Conservation (phyloP, 768 basidiomycete species). For the Hygrocybe punicea region DNA sequence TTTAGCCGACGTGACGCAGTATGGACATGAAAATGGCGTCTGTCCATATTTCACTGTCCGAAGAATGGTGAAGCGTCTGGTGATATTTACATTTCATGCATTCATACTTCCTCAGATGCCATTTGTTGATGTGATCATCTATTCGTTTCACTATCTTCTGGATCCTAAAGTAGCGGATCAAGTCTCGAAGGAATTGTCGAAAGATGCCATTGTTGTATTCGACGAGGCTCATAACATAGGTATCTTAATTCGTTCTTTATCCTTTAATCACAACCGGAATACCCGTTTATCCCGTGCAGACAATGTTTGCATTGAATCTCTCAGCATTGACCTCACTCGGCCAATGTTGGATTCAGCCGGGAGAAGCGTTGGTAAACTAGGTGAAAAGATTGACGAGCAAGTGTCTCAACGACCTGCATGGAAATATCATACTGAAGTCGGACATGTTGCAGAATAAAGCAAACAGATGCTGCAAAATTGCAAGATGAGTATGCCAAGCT, state of each 20-base stretch:
- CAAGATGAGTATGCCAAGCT: conserved; percentile 96
- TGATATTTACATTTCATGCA: not conserved
- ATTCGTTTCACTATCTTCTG: conserved; percentile 97
- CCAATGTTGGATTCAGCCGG: conserved; percentile 96
- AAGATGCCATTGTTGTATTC: conserved; percentile 98
- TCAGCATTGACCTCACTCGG: conserved; percentile 94
- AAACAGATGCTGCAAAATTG: conserved; percentile 86
- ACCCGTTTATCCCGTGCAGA: conserved; percentile 51
- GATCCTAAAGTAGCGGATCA: conserved; percentile 99
- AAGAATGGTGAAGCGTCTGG: conserved; percentile 65
- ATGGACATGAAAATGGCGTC: conserved; percentile 78
- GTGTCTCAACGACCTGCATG: conserved; percentile 25
- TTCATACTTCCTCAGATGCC: conserved; percentile 61
- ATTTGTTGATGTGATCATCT: conserved; percentile 94
- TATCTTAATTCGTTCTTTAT: conserved; percentile 31
- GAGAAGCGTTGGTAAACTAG: conserved; percentile 79
- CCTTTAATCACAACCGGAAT: not conserved
- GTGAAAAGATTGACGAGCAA: conserved; percentile 93
- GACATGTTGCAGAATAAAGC: conserved; percentile 79
- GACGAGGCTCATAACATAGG: conserved; percentile 99
- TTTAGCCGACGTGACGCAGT: conserved; percentile 84
- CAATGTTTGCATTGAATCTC: conserved; percentile 97
- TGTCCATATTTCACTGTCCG: conserved; percentile 97
- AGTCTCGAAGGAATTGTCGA: conserved; percentile 95
- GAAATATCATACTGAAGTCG: conserved; percentile 2